Conservation (phyloP, 169 alveolate genomes). For the Plasmodium coatneyi region DNA sequence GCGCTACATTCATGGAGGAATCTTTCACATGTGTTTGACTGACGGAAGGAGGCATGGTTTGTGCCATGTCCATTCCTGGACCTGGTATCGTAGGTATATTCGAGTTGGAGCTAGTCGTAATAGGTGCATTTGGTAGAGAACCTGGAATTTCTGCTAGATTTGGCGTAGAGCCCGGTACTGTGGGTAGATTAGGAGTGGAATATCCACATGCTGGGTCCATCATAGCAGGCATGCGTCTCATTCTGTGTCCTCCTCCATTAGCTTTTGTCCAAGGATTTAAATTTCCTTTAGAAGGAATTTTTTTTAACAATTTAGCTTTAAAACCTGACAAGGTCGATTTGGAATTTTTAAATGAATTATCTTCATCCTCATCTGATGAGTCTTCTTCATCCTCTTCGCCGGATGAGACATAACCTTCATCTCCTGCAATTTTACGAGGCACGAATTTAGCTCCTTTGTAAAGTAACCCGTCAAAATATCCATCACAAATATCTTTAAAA, state of each 20-base stretch:
- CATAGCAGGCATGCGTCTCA: background rate
- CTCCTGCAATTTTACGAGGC: background rate
- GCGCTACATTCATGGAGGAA: background rate
- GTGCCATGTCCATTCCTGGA: background rate
- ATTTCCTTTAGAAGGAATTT: background rate
- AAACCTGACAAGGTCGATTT: background rate
- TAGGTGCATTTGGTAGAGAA: background rate
- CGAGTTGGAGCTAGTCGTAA: background rate
- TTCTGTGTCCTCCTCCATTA: background rate
- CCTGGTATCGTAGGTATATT: background rate
- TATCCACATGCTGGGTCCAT: background rate
- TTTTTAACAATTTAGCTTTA: background rate
- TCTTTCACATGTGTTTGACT: background rate
- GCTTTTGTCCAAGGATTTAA: background rate
- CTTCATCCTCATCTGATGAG: background rate
- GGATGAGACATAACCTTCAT: background rate
- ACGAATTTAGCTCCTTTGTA: background rate
- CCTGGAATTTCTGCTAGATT: background rate
- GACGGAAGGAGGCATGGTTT: background rate
- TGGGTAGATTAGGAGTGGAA: background rate
- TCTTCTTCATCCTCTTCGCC: background rate
- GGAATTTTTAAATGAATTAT: background rate
- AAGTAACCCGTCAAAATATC: background rate
- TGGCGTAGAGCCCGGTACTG: background rate
- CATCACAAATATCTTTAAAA: background rate